Evolutionary conservation across 352 stramenopile species (phyloP), one percentile per base, ranked within the genome.

Genomic region (Pythium coloratum): DNA sequence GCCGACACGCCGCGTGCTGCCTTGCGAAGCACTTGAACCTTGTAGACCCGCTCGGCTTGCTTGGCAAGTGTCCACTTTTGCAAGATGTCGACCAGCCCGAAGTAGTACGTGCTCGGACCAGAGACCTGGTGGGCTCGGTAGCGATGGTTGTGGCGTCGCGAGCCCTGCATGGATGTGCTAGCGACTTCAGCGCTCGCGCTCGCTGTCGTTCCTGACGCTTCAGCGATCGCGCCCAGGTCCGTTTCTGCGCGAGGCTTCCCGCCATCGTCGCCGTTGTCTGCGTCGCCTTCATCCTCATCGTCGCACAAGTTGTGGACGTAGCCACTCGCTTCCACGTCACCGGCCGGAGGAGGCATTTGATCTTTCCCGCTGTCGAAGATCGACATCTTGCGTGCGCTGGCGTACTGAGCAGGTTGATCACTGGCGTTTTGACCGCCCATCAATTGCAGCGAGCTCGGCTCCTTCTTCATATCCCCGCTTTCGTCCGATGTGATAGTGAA

Each of bases 81-180:
- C 49, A 97, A 69, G 13, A 97, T 90, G 60, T 97, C 91, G 2
- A 97, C 93, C 5, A 97, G 71, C 0, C 91, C 91, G 55, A 97
- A 86, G 81, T 96, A 97, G 61, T 97, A 97, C 59, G 81, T 82
- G 63, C 88, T 94, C 18, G 90, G 88, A 0, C 88, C 89, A 1
- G 88, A 92, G 2, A 96, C 86, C 56, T 91, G 84, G 62, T 94
- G 80, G 47, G 86, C 88, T 36, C 80, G 68, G 51, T 92, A 92
- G 20, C 80, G 75, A 59, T 92, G 82, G 36, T 61, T 57, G 26
- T 55, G 38, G 26, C 46, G 64, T 5, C 36, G 10, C 3, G 38
- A 36, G 30, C 42, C 26, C 6, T 54, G 32, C 26, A 44, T 47
- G 16, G 59, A 26, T 9, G 28, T 20, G 3, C 32, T 59, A 6